Base-by-base conservation (phyloP, 495 filamentous ascomycete genomes). In the Trichocladium antarcticum region DNA sequence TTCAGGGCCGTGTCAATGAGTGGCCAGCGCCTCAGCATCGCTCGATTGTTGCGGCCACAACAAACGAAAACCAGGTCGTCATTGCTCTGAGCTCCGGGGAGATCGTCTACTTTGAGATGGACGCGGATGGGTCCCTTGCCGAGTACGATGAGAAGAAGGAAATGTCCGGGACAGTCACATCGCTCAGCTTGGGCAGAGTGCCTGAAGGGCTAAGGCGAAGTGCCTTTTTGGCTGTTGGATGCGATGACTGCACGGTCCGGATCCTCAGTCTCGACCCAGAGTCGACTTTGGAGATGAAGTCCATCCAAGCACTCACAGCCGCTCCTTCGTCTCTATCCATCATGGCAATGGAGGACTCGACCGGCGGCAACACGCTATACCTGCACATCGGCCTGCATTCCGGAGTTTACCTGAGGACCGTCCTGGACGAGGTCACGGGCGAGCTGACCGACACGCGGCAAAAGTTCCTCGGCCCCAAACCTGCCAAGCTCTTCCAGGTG, bases 61-160 rank as follows among this genome's bases (percentile, higher is more conserved):
- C 90, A 8, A 98, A 98, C 57, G 81, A 89, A 51, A 78, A 85
- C 32, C 92, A 98, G 65, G 85, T 97, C 19, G 88, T 87, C 0
- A 81, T 98, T 35, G 92, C 90, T n/a, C 68, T 98, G 31, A 95
- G 87, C 57, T 94, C 87, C 14, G 87, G 88, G 8, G 90, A 98
- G 61, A 90, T 98, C 47, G 85, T 92, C 15, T 97, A 96, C 59
- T 98, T 98, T 55, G 93, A 96, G 63, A 85, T 94, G 82, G 92
- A 94, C 60, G 74, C 78, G 1, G 89, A 97, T 68, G 89, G 88
- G 10, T 81, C 82, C 5, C 71, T 98, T 12, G 87, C 88, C 21
- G 89, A 96, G 65, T 93, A 94, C 52, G 87, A 96, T 45, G 89
- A 96, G 54, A 87, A 90, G 66, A 84, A 85, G 54, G 83, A 93